Evolutionary conservation across 2,329 filamentous ascomycete genomes (phyloP).

Genomic region (Rutstroemia sydowiana): DNA sequence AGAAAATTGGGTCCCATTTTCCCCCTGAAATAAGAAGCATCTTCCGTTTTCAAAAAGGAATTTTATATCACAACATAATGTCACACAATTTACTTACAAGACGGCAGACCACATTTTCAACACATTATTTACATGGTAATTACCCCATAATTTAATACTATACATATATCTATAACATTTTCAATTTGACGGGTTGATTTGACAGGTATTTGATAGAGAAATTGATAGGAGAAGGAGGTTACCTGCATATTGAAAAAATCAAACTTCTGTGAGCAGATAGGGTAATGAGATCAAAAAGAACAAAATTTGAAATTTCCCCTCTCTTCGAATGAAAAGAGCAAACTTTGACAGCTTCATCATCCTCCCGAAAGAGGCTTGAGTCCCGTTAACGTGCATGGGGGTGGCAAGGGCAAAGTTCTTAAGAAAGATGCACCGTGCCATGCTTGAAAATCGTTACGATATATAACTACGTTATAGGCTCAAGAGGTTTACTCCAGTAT

Average conservation of each 20-base stretch:
- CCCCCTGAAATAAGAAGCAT: background rate
- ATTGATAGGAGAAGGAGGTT: fast-evolving
- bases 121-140: background rate
- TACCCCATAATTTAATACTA: background rate
- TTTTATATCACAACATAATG: background rate
- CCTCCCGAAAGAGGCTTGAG: no score
- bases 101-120: background rate
- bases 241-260: background rate
- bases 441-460: no score
- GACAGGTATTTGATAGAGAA: background rate
- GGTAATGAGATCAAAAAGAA: background rate
- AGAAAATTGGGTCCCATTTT: no score
- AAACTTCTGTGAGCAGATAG: background rate
- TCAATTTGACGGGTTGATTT: background rate
- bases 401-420: no score
- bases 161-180: background rate
- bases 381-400: no score
- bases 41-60: background rate
- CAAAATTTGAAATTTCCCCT: no score
- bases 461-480: no score
- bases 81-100: background rate
- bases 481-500: no score
- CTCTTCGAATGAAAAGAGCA: no score
- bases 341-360: no score
- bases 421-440: no score